Evolutionary conservation across 2,329 filamentous ascomycete species (phyloP).

Genomic region (Sodiomyces alkalinus): DNA sequence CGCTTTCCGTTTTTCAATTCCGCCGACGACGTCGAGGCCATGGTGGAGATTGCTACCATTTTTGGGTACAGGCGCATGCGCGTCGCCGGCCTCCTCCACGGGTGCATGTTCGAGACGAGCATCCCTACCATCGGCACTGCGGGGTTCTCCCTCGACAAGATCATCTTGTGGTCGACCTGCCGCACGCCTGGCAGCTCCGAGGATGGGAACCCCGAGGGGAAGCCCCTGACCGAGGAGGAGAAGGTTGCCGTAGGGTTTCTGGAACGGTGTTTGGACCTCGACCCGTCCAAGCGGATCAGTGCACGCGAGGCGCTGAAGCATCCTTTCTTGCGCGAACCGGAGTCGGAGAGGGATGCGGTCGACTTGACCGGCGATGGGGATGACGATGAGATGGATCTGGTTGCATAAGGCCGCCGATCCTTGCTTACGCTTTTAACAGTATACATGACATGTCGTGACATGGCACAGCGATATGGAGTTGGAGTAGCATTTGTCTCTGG

Average conservation of each 20-base stretch:
- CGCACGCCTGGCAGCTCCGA: conserved; percentile 46
- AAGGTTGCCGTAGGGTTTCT: conserved; percentile 60
- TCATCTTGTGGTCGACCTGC: conserved; percentile 88
- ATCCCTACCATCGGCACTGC: conserved; percentile 79
- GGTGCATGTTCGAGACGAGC: conserved; percentile 80
- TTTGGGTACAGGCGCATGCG: conserved; percentile 82
- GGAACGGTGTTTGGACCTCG: conserved; percentile 57
- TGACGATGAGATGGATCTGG: conserved; percentile 40
- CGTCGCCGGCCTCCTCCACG: conserved; percentile 66
- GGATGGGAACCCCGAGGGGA: conserved; percentile 21
- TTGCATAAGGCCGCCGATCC: conserved; percentile 19
- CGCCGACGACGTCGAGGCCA: conserved; percentile 91
- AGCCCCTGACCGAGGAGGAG: conserved; percentile 49
- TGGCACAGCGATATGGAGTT: too few relatives aligned
- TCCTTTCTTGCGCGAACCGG: conserved; percentile 53
- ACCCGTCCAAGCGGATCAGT: conserved; percentile 58
- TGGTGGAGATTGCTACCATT: conserved; percentile 94
- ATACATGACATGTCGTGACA: too few relatives aligned
- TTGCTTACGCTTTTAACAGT: too few relatives aligned
- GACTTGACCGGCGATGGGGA: conserved; percentile 17
- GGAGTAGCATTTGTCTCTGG: too few relatives aligned
- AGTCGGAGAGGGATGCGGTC: conserved; percentile 16
- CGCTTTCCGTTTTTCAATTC: conserved; percentile 98
- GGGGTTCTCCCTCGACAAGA: conserved; percentile 82
- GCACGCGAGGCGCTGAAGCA: conserved; percentile 61